These are phyloP conservation scores for Ophiocordyceps sinensis DNA, from an alignment of 2,329 filamentous ascomycete genomes.

Conservation along the genomic window DNA sequence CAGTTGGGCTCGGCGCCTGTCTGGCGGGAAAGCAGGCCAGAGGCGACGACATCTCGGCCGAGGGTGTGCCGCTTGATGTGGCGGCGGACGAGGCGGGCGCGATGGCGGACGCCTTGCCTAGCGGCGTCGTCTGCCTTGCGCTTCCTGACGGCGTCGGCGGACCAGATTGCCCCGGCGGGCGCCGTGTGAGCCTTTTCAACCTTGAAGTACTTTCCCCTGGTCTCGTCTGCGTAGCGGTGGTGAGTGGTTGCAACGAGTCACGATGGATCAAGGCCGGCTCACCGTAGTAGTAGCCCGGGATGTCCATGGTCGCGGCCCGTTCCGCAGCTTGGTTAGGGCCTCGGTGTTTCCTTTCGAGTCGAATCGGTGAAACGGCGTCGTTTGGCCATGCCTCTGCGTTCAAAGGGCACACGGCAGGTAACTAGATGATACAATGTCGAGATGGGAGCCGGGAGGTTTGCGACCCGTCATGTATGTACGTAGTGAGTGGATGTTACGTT, in stretches of 20 bases:
- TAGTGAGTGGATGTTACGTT: too few relatives aligned
- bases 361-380: too few relatives aligned
- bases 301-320: constrained; percentile 17
- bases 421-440: too few relatives aligned
- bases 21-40: constrained; percentile 14
- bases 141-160: constrained; percentile 41
- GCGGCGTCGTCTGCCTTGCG: constrained; percentile 31
- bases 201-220: constrained; percentile 54
- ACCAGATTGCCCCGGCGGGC: constrained; percentile 35
- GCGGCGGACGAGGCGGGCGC: constrained; percentile 16
- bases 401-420: too few relatives aligned
- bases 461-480: too few relatives aligned
- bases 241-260: not conserved
- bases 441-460: too few relatives aligned
- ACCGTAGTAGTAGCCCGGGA: constrained; percentile 45
- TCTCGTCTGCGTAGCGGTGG: constrained; percentile 23
- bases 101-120: constrained; percentile 10
- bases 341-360: not conserved
- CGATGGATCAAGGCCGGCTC: not conserved
- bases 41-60: constrained; percentile 17
- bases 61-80: constrained; percentile 24
- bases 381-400: too few relatives aligned
- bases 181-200: constrained; percentile 44
- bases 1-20: constrained; percentile 6
- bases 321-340: not conserved